phyloP scores from a whole-genome alignment of 306 rosid genomes.

The Prinsepia uniflora region DNA sequence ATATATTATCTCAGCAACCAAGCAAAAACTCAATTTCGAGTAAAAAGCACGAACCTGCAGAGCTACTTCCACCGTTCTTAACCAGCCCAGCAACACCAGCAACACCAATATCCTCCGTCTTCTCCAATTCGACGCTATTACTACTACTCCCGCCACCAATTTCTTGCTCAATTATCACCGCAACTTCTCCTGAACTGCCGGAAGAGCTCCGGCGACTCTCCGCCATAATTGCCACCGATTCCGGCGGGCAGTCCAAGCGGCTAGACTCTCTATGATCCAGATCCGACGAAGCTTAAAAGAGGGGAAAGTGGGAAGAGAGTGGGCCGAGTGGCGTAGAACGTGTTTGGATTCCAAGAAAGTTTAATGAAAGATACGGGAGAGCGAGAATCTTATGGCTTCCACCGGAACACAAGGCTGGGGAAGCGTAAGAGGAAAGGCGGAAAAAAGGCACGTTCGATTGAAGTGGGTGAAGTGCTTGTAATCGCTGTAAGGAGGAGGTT shows the following conservation, averaged over 20 bases:
- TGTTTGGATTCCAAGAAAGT: neutral
- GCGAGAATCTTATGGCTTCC: slow-evolving; percentile 2
- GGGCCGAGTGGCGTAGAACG: neutral
- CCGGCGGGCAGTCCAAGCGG: slow-evolving; percentile 17
- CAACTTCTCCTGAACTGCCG: slow-evolving; percentile 27
- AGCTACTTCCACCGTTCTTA: slow-evolving; percentile 26
- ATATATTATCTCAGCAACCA: slow-evolving; percentile 11
- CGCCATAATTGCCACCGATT: slow-evolving; percentile 44
- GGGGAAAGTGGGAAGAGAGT: neutral
- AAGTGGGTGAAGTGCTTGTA: slow-evolving; percentile 9
- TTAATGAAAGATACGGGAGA: neutral
- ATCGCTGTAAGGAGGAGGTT: neutral
- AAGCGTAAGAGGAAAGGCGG: neutral
- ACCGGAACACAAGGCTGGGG: neutral
- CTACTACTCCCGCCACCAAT: slow-evolving; percentile 26
- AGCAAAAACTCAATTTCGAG: slow-evolving; percentile 17
- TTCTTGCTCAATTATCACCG: slow-evolving; percentile 28
- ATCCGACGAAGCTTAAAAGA: slow-evolving; percentile 26
- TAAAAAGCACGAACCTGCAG: slow-evolving; percentile 40
- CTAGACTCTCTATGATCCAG: slow-evolving; percentile 34
- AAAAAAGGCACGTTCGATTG: slow-evolving; percentile 20
- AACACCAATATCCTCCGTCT: slow-evolving; percentile 3
- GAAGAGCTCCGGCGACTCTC: slow-evolving; percentile 37
- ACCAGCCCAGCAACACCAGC: no score
- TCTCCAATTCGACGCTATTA: slow-evolving; percentile 32